Conservation (phyloP, 2,329 filamentous ascomycete genomes). For the Endothia cerciana region DNA sequence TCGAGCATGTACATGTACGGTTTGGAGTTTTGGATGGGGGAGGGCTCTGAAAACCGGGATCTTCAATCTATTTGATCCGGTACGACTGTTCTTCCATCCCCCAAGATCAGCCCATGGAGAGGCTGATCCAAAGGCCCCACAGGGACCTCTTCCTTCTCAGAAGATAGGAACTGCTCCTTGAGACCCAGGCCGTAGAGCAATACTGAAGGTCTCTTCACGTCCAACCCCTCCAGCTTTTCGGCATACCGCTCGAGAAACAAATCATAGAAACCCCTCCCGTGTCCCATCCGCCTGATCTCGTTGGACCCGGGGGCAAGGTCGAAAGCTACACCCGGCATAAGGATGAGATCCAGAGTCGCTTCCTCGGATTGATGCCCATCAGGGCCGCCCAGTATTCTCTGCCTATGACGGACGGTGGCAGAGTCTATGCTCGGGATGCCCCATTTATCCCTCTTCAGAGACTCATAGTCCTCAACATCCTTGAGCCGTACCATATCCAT, state of each 20-base stretch:
- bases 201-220: slow-evolving; percentile 44
- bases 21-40: slow-evolving; percentile 4
- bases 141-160: slow-evolving; percentile 67
- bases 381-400: slow-evolving; percentile 72
- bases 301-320: slow-evolving; percentile 61
- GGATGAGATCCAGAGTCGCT: slow-evolving; percentile 75
- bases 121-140: slow-evolving; percentile 77
- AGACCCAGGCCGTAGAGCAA: slow-evolving; percentile 78
- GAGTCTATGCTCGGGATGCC: slow-evolving; percentile 85
- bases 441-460: slow-evolving; percentile 80
- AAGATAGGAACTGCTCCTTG: slow-evolving; percentile 77
- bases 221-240: slow-evolving; percentile 42
- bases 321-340: slow-evolving; percentile 93
- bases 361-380: slow-evolving; percentile 48
- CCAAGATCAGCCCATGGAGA: slow-evolving; percentile 77
- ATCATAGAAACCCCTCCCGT: slow-evolving; percentile 98
- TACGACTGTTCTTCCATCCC: slow-evolving; percentile 58
- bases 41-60: slow-evolving; percentile 52
- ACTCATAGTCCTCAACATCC: slow-evolving; percentile 76
- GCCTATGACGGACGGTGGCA: slow-evolving; percentile 65
- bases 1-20: slow-evolving; percentile 9
- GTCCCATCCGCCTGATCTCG: slow-evolving; percentile 76
- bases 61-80: slow-evolving; percentile 46
- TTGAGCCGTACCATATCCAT: slow-evolving; percentile 95
- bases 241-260: slow-evolving; percentile 80